Percentiles rank a stretch among this genome's conserved stretches.
Conservation (phyloP, 2,329 filamentous ascomycete genomes). For the Diplodia mutila region DNA sequence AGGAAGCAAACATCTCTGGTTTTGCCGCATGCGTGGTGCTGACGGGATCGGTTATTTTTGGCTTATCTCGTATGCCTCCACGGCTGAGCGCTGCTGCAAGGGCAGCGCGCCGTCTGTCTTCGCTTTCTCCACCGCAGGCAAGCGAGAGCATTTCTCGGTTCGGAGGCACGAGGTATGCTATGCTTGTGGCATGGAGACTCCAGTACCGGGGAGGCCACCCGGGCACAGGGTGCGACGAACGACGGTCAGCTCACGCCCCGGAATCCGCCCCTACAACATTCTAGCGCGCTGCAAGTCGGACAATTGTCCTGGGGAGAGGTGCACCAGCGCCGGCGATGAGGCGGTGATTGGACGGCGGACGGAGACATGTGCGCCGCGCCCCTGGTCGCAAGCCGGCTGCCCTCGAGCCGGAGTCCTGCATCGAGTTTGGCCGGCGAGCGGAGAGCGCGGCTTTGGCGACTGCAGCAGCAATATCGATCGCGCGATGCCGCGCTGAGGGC, state of each 20-base stretch:
- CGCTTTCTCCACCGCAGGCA: slow-evolving; percentile 8
- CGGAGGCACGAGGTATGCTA: slow-evolving; percentile 10
- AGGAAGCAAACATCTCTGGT: not conserved
- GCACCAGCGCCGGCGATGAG: not conserved
- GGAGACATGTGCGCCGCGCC: not conserved
- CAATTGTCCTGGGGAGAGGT: slow-evolving; percentile 11
- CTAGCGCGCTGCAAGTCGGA: slow-evolving; percentile 15
- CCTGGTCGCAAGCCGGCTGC: slow-evolving; percentile 1
- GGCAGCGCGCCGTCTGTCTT: slow-evolving; percentile 12
- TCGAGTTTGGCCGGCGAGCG: not conserved
- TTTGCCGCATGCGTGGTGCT: slow-evolving; percentile 1
- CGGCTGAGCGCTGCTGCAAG: slow-evolving; percentile 18
- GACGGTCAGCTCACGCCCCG: slow-evolving; percentile 1
- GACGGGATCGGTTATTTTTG: slow-evolving; percentile 15
- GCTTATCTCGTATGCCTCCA: slow-evolving; percentile 6
- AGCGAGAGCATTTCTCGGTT: slow-evolving; percentile 20
- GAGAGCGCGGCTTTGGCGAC: slow-evolving; percentile 20
- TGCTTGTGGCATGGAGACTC: slow-evolving; percentile 5
- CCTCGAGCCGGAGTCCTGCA: slow-evolving; percentile 2
- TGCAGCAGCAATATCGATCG: not conserved
- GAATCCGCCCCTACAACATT: not conserved
- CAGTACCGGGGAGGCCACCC: not conserved
- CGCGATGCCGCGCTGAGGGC: not conserved
- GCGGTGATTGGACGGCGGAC: not conserved
- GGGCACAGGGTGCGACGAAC: not conserved